Conservation (phyloP, 2,329 filamentous ascomycete genomes). For the Fusarium papillatum region DNA sequence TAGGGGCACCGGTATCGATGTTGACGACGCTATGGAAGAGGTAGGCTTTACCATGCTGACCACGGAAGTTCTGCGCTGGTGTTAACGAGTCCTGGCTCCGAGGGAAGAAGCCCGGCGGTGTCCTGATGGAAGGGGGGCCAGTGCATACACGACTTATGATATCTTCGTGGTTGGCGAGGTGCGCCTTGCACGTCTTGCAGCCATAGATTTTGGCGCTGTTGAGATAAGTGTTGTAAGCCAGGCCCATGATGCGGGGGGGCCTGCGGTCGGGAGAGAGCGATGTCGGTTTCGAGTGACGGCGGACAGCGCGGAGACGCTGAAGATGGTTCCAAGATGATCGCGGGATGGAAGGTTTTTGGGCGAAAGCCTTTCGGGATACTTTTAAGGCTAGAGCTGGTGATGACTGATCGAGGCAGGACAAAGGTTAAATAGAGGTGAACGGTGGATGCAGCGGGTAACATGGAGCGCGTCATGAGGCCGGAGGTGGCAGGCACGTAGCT, state of each 20-base stretch:
- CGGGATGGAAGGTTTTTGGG: not conserved
- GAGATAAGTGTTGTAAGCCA: slow-evolving; percentile 93
- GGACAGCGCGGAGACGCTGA: not conserved
- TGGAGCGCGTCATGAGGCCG: slow-evolving; percentile 42
- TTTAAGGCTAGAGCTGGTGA: slow-evolving; percentile 3
- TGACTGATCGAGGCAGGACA: slow-evolving; percentile 3
- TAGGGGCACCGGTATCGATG: slow-evolving; percentile 84
- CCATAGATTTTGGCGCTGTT: slow-evolving; percentile 90
- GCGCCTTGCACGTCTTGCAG: slow-evolving; percentile 95
- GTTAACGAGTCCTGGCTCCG: slow-evolving; percentile 13
- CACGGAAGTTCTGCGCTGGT: slow-evolving; percentile 87
- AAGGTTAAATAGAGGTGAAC: slow-evolving; percentile 12
- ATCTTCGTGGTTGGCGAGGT: slow-evolving; percentile 94
- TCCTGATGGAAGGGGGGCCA: not conserved
- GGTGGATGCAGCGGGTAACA: slow-evolving; percentile 12
- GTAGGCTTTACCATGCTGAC: slow-evolving; percentile 98
- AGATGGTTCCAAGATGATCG: not conserved
- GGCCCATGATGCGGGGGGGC: slow-evolving; percentile 74
- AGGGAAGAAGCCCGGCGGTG: not conserved
- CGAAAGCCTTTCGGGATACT: not conserved
- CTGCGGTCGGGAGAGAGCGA: slow-evolving; percentile 6
- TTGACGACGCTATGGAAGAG: slow-evolving; percentile 97
- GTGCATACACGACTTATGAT: slow-evolving; percentile 89
- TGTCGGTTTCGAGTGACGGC: not conserved
- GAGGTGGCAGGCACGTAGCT: slow-evolving; percentile 18